Evolutionary conservation across 1,284 basidiomycete species (phyloP).

Genomic region (Earliella scabrosa): DNA sequence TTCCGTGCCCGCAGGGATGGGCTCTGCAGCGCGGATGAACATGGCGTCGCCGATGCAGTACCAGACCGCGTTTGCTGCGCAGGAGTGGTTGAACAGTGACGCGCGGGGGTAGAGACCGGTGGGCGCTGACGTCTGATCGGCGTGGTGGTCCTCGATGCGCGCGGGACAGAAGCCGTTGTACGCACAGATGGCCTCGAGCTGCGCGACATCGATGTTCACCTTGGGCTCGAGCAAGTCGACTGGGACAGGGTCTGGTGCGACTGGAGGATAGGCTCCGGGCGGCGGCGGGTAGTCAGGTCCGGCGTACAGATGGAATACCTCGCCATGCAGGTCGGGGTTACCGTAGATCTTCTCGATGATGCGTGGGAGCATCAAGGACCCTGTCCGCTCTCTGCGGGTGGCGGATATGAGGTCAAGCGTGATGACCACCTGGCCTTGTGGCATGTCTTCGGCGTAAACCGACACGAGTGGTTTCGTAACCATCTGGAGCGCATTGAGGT

Average conservation of each 20-base stretch:
- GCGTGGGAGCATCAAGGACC: slow-evolving; percentile 13
- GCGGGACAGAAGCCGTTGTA: slow-evolving; percentile 23
- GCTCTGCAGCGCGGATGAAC: slow-evolving; percentile 23
- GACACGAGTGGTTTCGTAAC: slow-evolving; percentile 25
- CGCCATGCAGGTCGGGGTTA: slow-evolving; percentile 25
- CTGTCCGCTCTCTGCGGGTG: slow-evolving; percentile 9
- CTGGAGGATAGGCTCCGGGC: slow-evolving; percentile 18
- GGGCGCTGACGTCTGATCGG: slow-evolving; percentile 7
- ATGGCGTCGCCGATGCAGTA: slow-evolving; percentile 30
- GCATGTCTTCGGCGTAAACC: slow-evolving; percentile 15
- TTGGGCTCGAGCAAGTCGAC: slow-evolving; percentile 19
- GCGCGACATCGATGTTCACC: slow-evolving; percentile 21
- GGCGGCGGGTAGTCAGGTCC: slow-evolving; percentile 23
- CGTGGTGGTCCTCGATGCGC: slow-evolving; percentile 13
- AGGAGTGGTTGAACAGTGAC: slow-evolving; percentile 39
- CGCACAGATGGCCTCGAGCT: slow-evolving; percentile 23
- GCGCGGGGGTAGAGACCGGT: slow-evolving; percentile 33
- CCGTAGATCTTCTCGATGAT: slow-evolving; percentile 25
- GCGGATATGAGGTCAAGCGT: slow-evolving; percentile 20
- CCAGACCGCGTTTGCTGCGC: slow-evolving; percentile 29
- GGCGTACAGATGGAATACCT: slow-evolving; percentile 25
- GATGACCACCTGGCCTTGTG: slow-evolving; percentile 3
- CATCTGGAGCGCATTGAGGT: slow-evolving; percentile 8
- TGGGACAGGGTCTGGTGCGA: neutral
- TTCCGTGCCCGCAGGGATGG: slow-evolving; percentile 20